Conservation (phyloP, 306 rosid species). For the Inga oerstediana region DNA sequence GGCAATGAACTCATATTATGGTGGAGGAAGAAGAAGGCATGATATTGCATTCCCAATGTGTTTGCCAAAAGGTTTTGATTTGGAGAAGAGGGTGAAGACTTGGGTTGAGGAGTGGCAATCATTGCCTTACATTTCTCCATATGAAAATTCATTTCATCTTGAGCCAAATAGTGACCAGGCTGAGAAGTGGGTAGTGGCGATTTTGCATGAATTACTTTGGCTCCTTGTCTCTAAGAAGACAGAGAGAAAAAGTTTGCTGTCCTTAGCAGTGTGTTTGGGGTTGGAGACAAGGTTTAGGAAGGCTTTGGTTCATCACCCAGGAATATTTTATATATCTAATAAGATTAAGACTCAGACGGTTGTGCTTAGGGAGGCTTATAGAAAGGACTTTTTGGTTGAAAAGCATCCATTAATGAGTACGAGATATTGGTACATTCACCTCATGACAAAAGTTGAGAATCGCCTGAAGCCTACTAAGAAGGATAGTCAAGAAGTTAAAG, state of each 20-base stretch:
- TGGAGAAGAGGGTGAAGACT: conserved; percentile 65
- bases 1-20: conserved; percentile 24
- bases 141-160: conserved; percentile 75
- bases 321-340: conserved; percentile 77
- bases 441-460: conserved; percentile 57
- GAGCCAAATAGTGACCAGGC: conserved; percentile 64
- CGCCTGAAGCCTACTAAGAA: conserved; percentile 29
- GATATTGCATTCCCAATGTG: conserved; percentile 61
- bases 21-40: conserved; percentile 37
- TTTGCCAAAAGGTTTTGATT: conserved; percentile 76
- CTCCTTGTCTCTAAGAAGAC: conserved; percentile 82
- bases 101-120: conserved; percentile 85
- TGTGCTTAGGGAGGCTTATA: conserved; percentile 78
- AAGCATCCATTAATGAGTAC: conserved; percentile 75
- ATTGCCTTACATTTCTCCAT: conserved; percentile 87
- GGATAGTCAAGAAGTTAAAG: conserved; percentile 29
- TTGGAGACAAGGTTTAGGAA: conserved; percentile 65
- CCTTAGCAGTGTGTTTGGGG: conserved; percentile 74
- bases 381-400: conserved; percentile 64
- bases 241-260: conserved; percentile 54
- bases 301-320: conserved; percentile 83
- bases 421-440: conserved; percentile 69
- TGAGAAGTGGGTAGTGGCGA: conserved; percentile 85
- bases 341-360: conserved; percentile 82
- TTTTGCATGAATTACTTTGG: conserved; percentile 80